Conservation (phyloP, 1,284 basidiomycete species). For the Sanghuangporus weigelae region DNA sequence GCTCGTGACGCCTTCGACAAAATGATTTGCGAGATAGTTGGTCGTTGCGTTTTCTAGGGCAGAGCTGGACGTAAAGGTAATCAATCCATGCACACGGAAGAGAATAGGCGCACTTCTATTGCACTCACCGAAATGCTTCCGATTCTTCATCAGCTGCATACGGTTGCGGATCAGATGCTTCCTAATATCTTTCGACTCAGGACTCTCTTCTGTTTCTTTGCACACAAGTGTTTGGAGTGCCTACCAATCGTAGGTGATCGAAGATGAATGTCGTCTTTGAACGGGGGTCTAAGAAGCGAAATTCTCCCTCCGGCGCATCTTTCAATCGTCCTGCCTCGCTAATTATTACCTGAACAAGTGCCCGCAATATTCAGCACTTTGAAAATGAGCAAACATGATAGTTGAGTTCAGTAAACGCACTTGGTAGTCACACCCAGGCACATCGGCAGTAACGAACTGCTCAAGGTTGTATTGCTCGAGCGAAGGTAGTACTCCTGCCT, state of each 20-base stretch:
- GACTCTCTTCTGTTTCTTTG: background rate
- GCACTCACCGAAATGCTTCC: constrained; percentile 69
- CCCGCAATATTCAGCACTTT: background rate
- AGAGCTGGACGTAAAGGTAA: constrained; percentile 35
- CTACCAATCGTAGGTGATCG: constrained; percentile 74
- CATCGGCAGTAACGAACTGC: constrained; percentile 82
- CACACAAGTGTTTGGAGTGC: constrained; percentile 25
- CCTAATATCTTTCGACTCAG: constrained; percentile 37
- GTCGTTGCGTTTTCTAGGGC: constrained; percentile 64
- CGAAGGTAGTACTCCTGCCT: constrained; percentile 71
- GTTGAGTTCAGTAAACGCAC: constrained; percentile 32
- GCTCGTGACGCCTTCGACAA: constrained; percentile 64
- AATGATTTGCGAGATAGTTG: constrained; percentile 77
- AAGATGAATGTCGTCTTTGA: constrained; percentile 75
- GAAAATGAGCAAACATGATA: constrained; percentile 11
- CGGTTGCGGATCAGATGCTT: constrained; percentile 66
- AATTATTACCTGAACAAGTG: constrained; percentile 58
- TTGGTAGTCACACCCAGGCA: constrained; percentile 68
- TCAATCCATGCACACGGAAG: background rate
- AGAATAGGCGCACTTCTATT: background rate
- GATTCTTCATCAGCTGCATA: constrained; percentile 58
- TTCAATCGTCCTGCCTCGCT: constrained; percentile 58
- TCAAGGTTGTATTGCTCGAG: constrained; percentile 79
- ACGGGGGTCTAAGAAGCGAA: constrained; percentile 78
- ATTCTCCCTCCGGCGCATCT: constrained; percentile 36